phyloP scores from a whole-genome alignment of 164 flowering plant species.

The Cinnamomum micranthum region DNA sequence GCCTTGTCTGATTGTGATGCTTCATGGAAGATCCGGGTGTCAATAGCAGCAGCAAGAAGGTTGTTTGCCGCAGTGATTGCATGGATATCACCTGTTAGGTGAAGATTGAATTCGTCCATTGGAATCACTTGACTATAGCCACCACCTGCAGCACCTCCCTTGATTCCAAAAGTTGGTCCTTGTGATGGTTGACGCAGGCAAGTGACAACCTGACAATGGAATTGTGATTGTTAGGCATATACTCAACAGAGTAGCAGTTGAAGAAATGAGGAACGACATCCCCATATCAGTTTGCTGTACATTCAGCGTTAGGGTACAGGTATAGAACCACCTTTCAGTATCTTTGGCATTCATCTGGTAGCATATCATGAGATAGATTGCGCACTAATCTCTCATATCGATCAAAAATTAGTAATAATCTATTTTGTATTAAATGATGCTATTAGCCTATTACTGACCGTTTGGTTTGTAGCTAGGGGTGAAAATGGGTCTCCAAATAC shows the following conservation, averaged over 20 bases:
- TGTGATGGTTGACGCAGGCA: constrained; percentile 98
- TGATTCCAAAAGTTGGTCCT: constrained; percentile 99
- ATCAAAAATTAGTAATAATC: too few relatives aligned
- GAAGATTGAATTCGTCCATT: constrained; percentile 99
- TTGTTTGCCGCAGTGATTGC: constrained; percentile 99
- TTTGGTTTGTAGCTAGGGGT: too few relatives aligned
- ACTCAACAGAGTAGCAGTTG: background rate
- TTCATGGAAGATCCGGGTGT: constrained; percentile 90
- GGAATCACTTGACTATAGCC: constrained; percentile 99
- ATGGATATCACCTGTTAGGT: constrained; percentile 95
- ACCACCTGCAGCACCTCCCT: constrained; percentile 99
- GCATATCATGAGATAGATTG: too few relatives aligned
- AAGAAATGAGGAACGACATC: background rate
- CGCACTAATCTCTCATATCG: too few relatives aligned
- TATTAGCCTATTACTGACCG: too few relatives aligned
- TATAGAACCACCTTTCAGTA: too few relatives aligned
- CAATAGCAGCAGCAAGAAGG: constrained; percentile 98
- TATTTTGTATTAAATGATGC: too few relatives aligned
- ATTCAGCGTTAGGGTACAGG: too few relatives aligned
- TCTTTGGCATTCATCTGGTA: too few relatives aligned
- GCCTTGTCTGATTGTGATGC: constrained; percentile 90
- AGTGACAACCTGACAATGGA: constrained; percentile 67
- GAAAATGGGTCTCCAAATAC: too few relatives aligned
- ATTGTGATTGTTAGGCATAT: background rate
- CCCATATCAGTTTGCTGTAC: background rate